phyloP scores from a whole-genome alignment of 2,329 filamentous ascomycete species.

The Aspergillus versicolor region DNA sequence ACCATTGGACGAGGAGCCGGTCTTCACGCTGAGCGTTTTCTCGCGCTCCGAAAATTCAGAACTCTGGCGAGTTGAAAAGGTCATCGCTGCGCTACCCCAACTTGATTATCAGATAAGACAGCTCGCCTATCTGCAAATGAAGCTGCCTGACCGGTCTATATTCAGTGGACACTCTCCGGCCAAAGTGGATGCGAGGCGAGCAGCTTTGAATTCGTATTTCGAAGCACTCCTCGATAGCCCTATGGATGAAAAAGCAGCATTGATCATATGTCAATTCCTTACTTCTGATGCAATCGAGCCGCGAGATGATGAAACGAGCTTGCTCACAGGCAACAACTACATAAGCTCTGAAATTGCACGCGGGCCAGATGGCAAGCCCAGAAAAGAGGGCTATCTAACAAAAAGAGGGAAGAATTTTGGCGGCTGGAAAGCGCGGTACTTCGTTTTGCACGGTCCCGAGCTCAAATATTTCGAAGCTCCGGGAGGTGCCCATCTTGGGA shows the following conservation, averaged over 20 bases:
- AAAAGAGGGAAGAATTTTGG: slow-evolving; percentile 99
- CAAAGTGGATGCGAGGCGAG: slow-evolving; percentile 82
- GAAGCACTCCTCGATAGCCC: slow-evolving; percentile 80
- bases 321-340: slow-evolving; percentile 42
- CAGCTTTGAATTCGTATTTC: slow-evolving; percentile 80
- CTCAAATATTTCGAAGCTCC: slow-evolving; percentile 91
- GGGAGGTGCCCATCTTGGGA: slow-evolving; percentile 85
- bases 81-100: slow-evolving; percentile 74
- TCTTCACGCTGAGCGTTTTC: slow-evolving; percentile 86
- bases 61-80: slow-evolving; percentile 93
- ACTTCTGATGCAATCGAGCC: slow-evolving; percentile 63
- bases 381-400: slow-evolving; percentile 87
- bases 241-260: slow-evolving; percentile 71
- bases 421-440: slow-evolving; percentile 88
- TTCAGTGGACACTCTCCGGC: slow-evolving; percentile 93
- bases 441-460: slow-evolving; percentile 66
- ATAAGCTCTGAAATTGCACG: slow-evolving; percentile 35
- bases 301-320: slow-evolving; percentile 52
- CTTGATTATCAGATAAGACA: slow-evolving; percentile 80
- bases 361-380: slow-evolving; percentile 64
- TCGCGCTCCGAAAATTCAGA: slow-evolving; percentile 65
- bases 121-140: slow-evolving; percentile 68
- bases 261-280: slow-evolving; percentile 84
- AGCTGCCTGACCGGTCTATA: slow-evolving; percentile 76
- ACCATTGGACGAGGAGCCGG: slow-evolving; percentile 83